Evolutionary conservation across 192 early-diverging fungal genomes (phyloP), one percentile per base, ranked within the genome.

Genomic region (Lobosporangium transversale): DNA sequence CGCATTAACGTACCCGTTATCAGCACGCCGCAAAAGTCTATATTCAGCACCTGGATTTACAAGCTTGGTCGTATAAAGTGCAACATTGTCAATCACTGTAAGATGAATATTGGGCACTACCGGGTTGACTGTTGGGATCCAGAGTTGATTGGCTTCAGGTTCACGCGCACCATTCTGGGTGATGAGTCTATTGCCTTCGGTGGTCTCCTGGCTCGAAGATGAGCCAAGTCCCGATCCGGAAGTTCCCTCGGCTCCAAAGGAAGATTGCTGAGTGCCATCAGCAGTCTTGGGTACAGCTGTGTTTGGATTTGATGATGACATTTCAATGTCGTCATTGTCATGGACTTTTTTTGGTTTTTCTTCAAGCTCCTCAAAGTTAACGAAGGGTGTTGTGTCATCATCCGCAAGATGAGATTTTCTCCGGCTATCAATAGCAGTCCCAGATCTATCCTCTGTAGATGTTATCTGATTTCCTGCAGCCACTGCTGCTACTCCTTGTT

Each of bases 1-100:
- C 17, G 91, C 94, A 66, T 98, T 96, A 47, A 98, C 90, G 66
- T 91, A 92, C 6, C 89, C 90, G 62, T 88, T 93, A 61, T 98
- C 94, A 4, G 91, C 88, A 15, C 93, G 82, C 24, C 95, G 85
- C 53, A 96, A 84, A 1, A 98, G 81, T 40, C 88, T 62, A 82
- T 89, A 87, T 33, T 79, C 88, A 67, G 68, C 85, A 59, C 66
- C 66, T 18, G 79, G 66, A n/a, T 68, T 79, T 17, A 81, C 74
- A 18, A 85, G 60, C 26, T 83, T 64, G 33, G 68, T 81, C 15
- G 83, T 71, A 62, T 79, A 85, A 17, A 83, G 76, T 2, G 83
- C 79, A 6, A 83, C 69, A n/a, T 79, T 78, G 42, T 88, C 86
- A 47, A 88, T 81, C 26, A 83, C 58, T 2, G 86, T 88, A 31